These are phyloP conservation scores for Lepraria neglecta DNA, from an alignment of 495 filamentous ascomycete species.

Conservation along the genomic window DNA sequence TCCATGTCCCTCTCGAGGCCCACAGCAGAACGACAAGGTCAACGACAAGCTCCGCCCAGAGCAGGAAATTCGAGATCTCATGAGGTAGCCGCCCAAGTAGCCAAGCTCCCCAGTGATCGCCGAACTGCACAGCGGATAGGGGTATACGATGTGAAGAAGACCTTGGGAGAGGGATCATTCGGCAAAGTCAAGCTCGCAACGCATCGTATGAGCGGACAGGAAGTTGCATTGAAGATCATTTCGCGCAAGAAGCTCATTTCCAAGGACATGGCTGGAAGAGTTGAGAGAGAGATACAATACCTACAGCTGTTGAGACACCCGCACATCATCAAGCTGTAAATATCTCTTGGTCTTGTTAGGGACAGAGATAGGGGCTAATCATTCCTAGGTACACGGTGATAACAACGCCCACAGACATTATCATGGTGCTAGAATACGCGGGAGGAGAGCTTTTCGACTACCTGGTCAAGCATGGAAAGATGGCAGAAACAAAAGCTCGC, in stretches of 20 bases:
- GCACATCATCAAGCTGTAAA: slow-evolving; percentile 97
- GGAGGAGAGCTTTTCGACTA: slow-evolving; percentile 97
- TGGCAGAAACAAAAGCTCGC: slow-evolving; percentile 81
- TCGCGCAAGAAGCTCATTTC: slow-evolving; percentile 89
- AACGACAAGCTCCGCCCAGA: slow-evolving; percentile 33
- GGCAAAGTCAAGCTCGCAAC: slow-evolving; percentile 97
- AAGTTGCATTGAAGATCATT: slow-evolving; percentile 97
- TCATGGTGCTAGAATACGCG: slow-evolving; percentile 98
- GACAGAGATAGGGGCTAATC: slow-evolving; percentile 17
- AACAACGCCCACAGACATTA: slow-evolving; percentile 85
- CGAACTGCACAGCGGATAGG: slow-evolving; percentile 72
- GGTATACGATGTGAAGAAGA: slow-evolving; percentile 82
- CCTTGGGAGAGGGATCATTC: slow-evolving; percentile 92
- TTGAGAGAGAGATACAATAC: slow-evolving; percentile 97
- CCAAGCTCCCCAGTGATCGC: slow-evolving; percentile 27
- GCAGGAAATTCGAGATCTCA: slow-evolving; percentile 15
- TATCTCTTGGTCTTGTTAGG: slow-evolving; percentile 16
- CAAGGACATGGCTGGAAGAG: slow-evolving; percentile 91
- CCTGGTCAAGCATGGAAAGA: slow-evolving; percentile 82
- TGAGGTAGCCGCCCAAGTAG: slow-evolving; percentile 24
- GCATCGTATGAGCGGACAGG: slow-evolving; percentile 81
- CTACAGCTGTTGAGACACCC: slow-evolving; percentile 91
- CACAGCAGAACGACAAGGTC: slow-evolving; percentile 49
- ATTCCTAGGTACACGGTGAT: slow-evolving; percentile 80
- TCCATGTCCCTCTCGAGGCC: slow-evolving; percentile 73